These are phyloP conservation scores for Blastomyces percursus DNA, from an alignment of 2,329 filamentous ascomycete genomes.

Conservation along the genomic window DNA sequence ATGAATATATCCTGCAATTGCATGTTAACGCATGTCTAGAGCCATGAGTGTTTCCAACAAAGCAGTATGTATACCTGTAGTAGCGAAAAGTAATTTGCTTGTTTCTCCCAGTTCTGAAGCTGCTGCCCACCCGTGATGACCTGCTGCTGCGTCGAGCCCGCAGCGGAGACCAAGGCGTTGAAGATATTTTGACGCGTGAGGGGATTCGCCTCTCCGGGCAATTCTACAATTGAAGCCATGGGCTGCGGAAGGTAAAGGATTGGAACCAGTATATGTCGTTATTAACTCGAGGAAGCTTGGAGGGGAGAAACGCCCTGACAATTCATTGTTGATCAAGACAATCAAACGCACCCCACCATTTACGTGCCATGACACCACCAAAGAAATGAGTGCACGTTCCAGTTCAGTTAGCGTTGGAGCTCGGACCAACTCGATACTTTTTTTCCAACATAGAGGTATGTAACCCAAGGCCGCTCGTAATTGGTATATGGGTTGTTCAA, in stretches of 20 bases:
- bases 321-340: background rate
- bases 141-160: slow-evolving; percentile 53
- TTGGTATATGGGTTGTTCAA: background rate
- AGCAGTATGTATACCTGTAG: slow-evolving; percentile 48
- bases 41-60: background rate
- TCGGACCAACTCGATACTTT: background rate
- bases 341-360: background rate
- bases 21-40: background rate
- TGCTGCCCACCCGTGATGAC: slow-evolving; percentile 58
- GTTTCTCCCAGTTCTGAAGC: slow-evolving; percentile 59
- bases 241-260: slow-evolving; percentile 3
- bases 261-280: background rate
- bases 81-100: slow-evolving; percentile 54
- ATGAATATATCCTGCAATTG: slow-evolving; percentile 60
- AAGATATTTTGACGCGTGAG: slow-evolving; percentile 54
- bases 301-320: background rate
- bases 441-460: no score
- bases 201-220: slow-evolving; percentile 68
- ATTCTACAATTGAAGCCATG: slow-evolving; percentile 66
- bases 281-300: background rate
- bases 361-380: background rate
- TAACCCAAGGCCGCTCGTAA: background rate
- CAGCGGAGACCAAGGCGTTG: slow-evolving; percentile 52
- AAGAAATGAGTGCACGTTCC: background rate
- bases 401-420: background rate